Percentiles rank a stretch among this genome's conserved stretches.
Evolutionary conservation across 2,329 filamentous ascomycete species (phyloP).

Genomic region (Westerdykella ornata): DNA sequence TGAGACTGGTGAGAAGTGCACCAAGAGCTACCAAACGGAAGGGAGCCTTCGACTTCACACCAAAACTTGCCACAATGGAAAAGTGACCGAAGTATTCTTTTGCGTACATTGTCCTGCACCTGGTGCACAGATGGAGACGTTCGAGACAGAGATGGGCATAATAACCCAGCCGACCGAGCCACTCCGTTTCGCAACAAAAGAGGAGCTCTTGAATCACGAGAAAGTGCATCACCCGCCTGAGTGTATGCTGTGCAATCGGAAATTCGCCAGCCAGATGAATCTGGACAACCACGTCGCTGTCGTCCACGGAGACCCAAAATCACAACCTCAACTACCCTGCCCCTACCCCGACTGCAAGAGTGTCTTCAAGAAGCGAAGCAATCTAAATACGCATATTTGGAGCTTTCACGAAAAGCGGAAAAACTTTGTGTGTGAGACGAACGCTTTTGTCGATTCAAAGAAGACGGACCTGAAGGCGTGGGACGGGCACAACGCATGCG

Average conservation of each 20-base stretch:
- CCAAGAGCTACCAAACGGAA: slow-evolving; percentile 65
- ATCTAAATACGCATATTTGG: slow-evolving; percentile 71
- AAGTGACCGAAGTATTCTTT: slow-evolving; percentile 51
- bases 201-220: slow-evolving; percentile 66
- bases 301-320: slow-evolving; percentile 48
- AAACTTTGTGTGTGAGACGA: slow-evolving; percentile 71
- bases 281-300: slow-evolving; percentile 68
- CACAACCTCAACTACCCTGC: slow-evolving; percentile 54
- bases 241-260: slow-evolving; percentile 67
- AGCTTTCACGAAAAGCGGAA: slow-evolving; percentile 66
- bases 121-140: slow-evolving; percentile 28
- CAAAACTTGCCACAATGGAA: slow-evolving; percentile 61
- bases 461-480: slow-evolving; percentile 55
- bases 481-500: slow-evolving; percentile 63
- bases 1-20: slow-evolving; percentile 52
- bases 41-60: slow-evolving; percentile 65
- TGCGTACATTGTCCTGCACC: slow-evolving; percentile 61
- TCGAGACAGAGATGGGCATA: slow-evolving; percentile 19
- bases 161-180: slow-evolving; percentile 13
- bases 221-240: slow-evolving; percentile 62
- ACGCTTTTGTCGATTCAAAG: slow-evolving; percentile 51
- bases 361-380: slow-evolving; percentile 75
- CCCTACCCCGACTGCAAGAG: slow-evolving; percentile 62
- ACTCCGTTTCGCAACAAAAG: slow-evolving; percentile 59
- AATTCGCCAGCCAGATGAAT: slow-evolving; percentile 49